phyloP scores from a whole-genome alignment of 345 rosid species.

The Linum trigynum region DNA sequence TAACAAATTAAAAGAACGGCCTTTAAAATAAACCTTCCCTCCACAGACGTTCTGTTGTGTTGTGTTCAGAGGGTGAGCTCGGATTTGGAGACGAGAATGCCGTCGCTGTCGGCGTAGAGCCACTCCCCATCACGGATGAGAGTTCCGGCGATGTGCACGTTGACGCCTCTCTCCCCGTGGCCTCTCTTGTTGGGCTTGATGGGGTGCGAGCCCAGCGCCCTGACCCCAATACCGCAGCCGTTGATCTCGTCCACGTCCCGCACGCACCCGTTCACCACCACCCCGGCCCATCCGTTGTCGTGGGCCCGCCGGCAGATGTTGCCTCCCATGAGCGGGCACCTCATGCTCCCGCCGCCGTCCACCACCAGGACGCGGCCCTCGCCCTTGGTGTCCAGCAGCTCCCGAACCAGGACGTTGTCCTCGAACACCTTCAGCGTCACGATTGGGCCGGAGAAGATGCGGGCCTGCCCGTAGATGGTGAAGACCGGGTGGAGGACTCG shows the following conservation, averaged over 20 bases:
- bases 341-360: slow-evolving; percentile 86
- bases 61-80: slow-evolving; percentile 43
- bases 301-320: slow-evolving; percentile 66
- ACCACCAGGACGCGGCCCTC: slow-evolving; percentile 73
- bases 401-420: slow-evolving; percentile 73
- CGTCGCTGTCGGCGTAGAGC: slow-evolving; percentile 84
- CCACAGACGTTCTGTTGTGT: too few species aligned
- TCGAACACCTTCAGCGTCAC: slow-evolving; percentile 74
- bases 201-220: slow-evolving; percentile 77
- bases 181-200: slow-evolving; percentile 70
- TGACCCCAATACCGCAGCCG: slow-evolving; percentile 59
- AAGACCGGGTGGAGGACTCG: slow-evolving; percentile 61
- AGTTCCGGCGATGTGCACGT: slow-evolving; percentile 50
- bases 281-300: slow-evolving; percentile 79
- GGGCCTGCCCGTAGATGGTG: slow-evolving; percentile 61
- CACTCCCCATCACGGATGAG: slow-evolving; percentile 65
- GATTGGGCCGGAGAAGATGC: slow-evolving; percentile 61
- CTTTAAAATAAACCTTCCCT: too few species aligned
- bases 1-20: too few species aligned
- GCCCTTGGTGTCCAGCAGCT: slow-evolving; percentile 62
- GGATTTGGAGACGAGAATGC: slow-evolving; percentile 50
- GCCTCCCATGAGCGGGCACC: slow-evolving; percentile 79
- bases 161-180: slow-evolving; percentile 58
- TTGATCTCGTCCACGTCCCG: slow-evolving; percentile 83
- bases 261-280: slow-evolving; percentile 69